Evolutionary conservation across 495 filamentous ascomycete genomes (phyloP), one percentile per base, ranked within the genome.

Genomic region (Bathelium albidoporum): DNA sequence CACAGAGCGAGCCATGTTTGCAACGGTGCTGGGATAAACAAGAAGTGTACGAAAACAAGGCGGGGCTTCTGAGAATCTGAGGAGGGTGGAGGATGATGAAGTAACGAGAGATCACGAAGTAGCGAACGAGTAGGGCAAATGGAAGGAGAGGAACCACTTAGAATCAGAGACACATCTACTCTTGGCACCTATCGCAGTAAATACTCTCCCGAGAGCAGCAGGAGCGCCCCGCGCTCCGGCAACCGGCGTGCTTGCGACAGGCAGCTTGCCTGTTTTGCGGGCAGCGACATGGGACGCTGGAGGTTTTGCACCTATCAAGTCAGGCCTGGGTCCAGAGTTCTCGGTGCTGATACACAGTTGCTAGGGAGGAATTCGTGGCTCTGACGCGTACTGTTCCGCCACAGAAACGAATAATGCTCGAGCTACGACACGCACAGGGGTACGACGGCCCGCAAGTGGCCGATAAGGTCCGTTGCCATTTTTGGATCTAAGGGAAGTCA

Each of bases 361-460:
- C 49, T 49, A 16, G 49, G 49, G 49, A 55, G 29, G 20, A 28
- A 5, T 5, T 29, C 49, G 3, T 55, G 24, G 24, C n/a, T 55
- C 49, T 55, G 24, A 55, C 49, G 49, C 49, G 49, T 39, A 39
- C 5, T 39, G 34, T 39, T 5, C 34, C 34, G 34, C 9, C 44
- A 29, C 49, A 55, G 49, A 55, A 55, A 55, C 49, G 49, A 55
- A 55, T 26, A 24, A 29, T 55, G 49, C 29, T 28, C 22, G 49
- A 55, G 24, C 12, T 10, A 16, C 5, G 24, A 29, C 49, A 55
- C 2, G 49, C 7, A 26, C 24, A n/a, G 34, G 5, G 34, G 5
- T 14, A 24, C 49, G 11, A 24, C 24, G 9, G 9, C 16, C 49
- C 49, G 49, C 24, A 2, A 1, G n/a, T n/a, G n/a, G n/a, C n/a